These are phyloP conservation scores for Rhododendron henanense DNA, from an alignment of 148 eudicot genomes.

Conservation along the genomic window DNA sequence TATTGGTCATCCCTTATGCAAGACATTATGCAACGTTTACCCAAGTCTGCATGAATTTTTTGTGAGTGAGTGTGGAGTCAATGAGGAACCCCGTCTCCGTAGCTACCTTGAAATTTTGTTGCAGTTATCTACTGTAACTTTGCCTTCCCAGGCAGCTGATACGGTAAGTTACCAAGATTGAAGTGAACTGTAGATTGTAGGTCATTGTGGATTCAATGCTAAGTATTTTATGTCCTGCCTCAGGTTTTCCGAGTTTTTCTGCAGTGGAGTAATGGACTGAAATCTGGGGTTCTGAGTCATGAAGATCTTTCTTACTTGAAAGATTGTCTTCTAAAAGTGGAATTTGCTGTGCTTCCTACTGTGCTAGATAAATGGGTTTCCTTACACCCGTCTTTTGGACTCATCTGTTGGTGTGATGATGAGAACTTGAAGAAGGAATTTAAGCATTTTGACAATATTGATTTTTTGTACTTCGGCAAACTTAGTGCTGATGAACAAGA, in stretches of 20 bases:
- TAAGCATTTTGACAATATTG: constrained; percentile 51
- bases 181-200: neutral
- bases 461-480: constrained; percentile 71
- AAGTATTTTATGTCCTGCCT: constrained; percentile 9
- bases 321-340: constrained; percentile 50
- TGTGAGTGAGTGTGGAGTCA: constrained; percentile 80
- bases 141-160: constrained; percentile 67
- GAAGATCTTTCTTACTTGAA: constrained; percentile 63
- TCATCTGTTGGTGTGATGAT: constrained; percentile 91
- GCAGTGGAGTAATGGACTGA: constrained; percentile 67
- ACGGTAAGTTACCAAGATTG: constrained; percentile 34
- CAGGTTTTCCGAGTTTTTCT: constrained; percentile 79
- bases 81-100: constrained; percentile 49
- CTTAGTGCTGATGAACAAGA: constrained; percentile 51
- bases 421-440: constrained; percentile 72
- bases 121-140: constrained; percentile 56
- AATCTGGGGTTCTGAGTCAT: constrained; percentile 51
- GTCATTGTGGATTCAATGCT: constrained; percentile 7
- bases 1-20: constrained; percentile 24
- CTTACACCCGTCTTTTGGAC: constrained; percentile 74
- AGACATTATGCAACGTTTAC: constrained; percentile 55
- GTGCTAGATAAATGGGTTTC: constrained; percentile 91
- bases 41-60: constrained; percentile 78
- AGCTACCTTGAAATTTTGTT: constrained; percentile 69
- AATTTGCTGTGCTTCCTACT: constrained; percentile 71